Percentiles rank a stretch among this genome's conserved stretches.
Conservation (phyloP, 1,284 basidiomycete genomes). For the Cryptococcus sp. region DNA sequence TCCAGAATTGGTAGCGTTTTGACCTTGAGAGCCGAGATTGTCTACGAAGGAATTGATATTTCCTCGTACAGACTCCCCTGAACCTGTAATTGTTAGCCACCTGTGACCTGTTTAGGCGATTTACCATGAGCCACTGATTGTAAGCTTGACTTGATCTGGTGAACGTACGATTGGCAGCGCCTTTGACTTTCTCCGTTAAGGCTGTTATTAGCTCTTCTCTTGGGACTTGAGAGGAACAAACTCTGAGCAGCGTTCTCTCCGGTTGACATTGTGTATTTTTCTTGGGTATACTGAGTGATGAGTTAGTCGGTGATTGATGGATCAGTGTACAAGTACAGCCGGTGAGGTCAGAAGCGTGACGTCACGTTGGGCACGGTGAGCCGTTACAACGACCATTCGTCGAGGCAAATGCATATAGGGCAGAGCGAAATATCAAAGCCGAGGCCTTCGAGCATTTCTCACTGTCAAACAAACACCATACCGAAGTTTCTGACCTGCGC, state of each 20-base stretch:
- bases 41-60: conserved; percentile 31
- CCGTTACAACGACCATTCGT: no score
- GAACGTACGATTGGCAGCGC: conserved; percentile 17
- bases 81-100: conserved; percentile 10
- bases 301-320: neutral
- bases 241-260: neutral
- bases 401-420: no score
- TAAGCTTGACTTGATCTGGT: neutral
- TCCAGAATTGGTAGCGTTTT: conserved; percentile 3
- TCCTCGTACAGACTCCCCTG: conserved; percentile 32
- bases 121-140: neutral
- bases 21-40: conserved; percentile 22
- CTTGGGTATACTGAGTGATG: neutral
- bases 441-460: no score
- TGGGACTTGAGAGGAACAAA: neutral
- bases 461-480: no score
- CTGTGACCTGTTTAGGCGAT: neutral
- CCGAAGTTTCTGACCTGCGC: no score
- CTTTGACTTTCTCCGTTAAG: conserved; percentile 27
- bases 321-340: no score
- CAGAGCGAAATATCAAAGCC: no score
- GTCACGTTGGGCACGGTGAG: no score
- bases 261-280: neutral
- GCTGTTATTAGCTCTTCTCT: conserved; percentile 5
- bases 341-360: no score